A percentile compares a stretch with the other conserved stretches of the same genome.
Evolutionary conservation across 495 filamentous ascomycete species (phyloP).

Genomic region (Penicillium fimorum): DNA sequence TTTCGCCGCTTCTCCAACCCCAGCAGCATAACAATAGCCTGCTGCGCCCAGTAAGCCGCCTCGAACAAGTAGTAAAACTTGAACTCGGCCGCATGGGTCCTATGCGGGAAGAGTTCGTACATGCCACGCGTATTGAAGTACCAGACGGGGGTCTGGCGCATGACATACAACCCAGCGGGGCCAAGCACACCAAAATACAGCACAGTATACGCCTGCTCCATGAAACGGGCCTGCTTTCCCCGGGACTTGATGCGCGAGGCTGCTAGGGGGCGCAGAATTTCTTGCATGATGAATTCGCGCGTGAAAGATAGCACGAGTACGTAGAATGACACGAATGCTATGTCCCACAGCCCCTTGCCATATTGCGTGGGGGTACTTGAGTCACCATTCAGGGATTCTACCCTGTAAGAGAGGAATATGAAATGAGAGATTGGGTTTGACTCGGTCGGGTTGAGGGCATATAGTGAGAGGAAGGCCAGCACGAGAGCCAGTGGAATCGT

Average conservation of each 20-base stretch:
- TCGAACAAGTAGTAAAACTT: slow-evolving; percentile 93
- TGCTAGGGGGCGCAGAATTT: slow-evolving; percentile 70
- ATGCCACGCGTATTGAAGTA: slow-evolving; percentile 83
- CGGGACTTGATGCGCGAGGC: slow-evolving; percentile 60
- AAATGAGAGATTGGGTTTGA: slow-evolving; percentile 72
- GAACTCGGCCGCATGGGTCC: slow-evolving; percentile 69
- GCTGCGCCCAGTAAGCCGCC: slow-evolving; percentile 88
- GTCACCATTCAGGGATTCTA: slow-evolving; percentile 36
- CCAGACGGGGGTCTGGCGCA: slow-evolving; percentile 82
- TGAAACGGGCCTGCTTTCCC: slow-evolving; percentile 78
- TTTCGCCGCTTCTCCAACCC: slow-evolving; percentile 85
- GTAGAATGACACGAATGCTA: slow-evolving; percentile 82
- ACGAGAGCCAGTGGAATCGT: slow-evolving; percentile 68
- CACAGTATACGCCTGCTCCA: slow-evolving; percentile 91
- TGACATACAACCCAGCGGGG: slow-evolving; percentile 78
- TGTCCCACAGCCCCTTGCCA: slow-evolving; percentile 78
- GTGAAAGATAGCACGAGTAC: slow-evolving; percentile 79
- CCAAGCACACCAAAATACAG: slow-evolving; percentile 81
- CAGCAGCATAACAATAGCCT: slow-evolving; percentile 77
- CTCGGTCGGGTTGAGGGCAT: slow-evolving; percentile 68
- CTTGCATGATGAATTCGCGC: slow-evolving; percentile 91
- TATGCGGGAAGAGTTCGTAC: slow-evolving; percentile 82
- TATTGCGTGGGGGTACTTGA: slow-evolving; percentile 56
- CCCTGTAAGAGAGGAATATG: slow-evolving; percentile 83
- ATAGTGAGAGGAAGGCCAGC: slow-evolving; percentile 55